These are phyloP conservation scores for Parachaetomium inaequale DNA, from an alignment of 495 filamentous ascomycete species.

Conservation along the genomic window DNA sequence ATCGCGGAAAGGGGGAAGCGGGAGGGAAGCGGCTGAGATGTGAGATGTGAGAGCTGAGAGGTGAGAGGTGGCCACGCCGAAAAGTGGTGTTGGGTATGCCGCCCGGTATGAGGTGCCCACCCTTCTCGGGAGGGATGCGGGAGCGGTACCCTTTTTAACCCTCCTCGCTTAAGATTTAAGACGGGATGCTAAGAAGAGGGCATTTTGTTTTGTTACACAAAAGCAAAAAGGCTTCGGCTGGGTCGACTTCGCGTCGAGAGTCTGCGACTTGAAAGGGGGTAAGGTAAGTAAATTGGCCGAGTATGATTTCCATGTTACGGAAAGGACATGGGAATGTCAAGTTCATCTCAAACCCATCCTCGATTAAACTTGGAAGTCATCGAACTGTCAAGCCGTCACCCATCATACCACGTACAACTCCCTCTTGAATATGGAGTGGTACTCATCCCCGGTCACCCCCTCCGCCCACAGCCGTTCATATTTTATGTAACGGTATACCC, in stretches of 20 bases:
- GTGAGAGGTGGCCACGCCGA: background rate
- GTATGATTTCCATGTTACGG: too few species aligned
- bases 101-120: background rate
- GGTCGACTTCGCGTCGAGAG: too few species aligned
- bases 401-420: too few species aligned
- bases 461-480: background rate
- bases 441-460: background rate
- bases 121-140: background rate
- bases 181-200: too few species aligned
- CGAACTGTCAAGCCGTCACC: too few species aligned
- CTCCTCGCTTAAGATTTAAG: background rate
- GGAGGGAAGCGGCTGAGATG: background rate
- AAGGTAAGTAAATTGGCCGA: too few species aligned
- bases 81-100: background rate
- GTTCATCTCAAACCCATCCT: too few species aligned
- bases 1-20: background rate
- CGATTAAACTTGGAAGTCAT: too few species aligned
- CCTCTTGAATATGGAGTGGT: too few species aligned
- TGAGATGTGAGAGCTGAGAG: background rate
- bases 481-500: slow-evolving; percentile 73
- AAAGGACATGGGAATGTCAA: too few species aligned
- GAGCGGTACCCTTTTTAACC: background rate
- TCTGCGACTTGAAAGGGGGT: too few species aligned
- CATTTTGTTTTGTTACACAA: background rate
- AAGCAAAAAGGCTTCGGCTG: background rate